These are phyloP conservation scores for Chlorociboria aeruginascens DNA, from an alignment of 495 filamentous ascomycete genomes.

Conservation along the genomic window DNA sequence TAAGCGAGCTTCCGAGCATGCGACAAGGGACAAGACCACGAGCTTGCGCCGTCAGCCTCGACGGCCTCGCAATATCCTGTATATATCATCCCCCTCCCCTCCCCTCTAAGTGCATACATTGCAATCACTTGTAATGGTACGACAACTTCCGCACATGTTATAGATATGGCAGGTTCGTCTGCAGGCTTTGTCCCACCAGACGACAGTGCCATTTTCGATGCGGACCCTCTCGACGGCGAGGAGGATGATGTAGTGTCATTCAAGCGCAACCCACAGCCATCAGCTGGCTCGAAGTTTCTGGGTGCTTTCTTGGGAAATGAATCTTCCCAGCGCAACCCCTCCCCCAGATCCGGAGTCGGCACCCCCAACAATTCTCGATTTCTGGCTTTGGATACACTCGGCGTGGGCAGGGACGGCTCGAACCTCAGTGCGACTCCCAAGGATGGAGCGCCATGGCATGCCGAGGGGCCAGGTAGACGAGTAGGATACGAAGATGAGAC, in stretches of 20 bases:
- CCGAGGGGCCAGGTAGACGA: constrained; percentile 79
- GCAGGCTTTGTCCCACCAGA: constrained; percentile 11
- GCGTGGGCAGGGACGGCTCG: background rate
- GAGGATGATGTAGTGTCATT: constrained; percentile 56
- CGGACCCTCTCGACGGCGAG: constrained; percentile 40
- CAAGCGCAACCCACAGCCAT: constrained; percentile 67
- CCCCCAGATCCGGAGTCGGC: constrained; percentile 10
- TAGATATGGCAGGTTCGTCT: constrained; percentile 20
- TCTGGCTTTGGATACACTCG: constrained; percentile 6
- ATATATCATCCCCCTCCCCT: too few species aligned
- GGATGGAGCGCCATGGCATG: constrained; percentile 68
- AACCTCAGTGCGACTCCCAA: constrained; percentile 29
- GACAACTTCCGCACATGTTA: constrained; percentile 2
- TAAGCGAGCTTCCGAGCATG: too few species aligned
- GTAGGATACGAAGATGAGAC: constrained; percentile 95
- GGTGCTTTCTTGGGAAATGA: constrained; percentile 9
- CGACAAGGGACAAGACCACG: too few species aligned
- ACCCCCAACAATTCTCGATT: background rate
- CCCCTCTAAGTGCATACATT: too few species aligned
- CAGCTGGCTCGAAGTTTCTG: constrained; percentile 8
- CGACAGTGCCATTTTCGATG: constrained; percentile 26
- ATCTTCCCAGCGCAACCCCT: constrained; percentile 7
- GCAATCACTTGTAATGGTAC: background rate
- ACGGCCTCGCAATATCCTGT: too few species aligned
- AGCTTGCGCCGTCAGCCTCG: too few species aligned